phyloP scores from a whole-genome alignment of 176 grass and related monocot species.

The Carex littledalei region DNA sequence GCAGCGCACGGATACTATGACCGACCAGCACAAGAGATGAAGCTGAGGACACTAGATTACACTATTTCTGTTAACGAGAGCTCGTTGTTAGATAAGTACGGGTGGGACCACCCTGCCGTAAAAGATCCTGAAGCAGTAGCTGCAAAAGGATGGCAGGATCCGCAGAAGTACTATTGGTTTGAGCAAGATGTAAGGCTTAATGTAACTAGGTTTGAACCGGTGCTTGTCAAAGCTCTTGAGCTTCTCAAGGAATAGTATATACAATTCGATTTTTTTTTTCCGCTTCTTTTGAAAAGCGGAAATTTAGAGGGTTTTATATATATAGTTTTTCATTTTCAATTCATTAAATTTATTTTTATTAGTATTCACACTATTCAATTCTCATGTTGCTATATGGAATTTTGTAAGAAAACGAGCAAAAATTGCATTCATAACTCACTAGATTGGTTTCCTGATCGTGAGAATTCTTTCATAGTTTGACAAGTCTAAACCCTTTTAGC shows the following conservation, averaged over 20 bases:
- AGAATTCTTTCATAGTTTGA: too few relatives aligned
- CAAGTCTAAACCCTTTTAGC: too few relatives aligned
- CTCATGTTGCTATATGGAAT: too few relatives aligned
- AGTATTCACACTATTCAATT: too few relatives aligned
- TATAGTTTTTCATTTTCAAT: not conserved
- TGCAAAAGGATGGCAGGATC: conserved; percentile 35
- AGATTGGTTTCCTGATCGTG: too few relatives aligned
- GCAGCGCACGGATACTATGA: conserved; percentile 33
- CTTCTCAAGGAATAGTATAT: conserved; percentile 22
- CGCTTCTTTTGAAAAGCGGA: not conserved
- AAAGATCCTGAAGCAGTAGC: conserved; percentile 40
- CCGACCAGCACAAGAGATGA: conserved; percentile 40
- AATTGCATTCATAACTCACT: too few relatives aligned
- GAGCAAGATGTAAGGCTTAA: conserved; percentile 67
- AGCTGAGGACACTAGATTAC: conserved; percentile 44
- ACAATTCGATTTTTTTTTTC: not conserved
- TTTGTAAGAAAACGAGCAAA: too few relatives aligned
- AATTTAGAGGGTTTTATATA: not conserved
- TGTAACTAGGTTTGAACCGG: conserved; percentile 46
- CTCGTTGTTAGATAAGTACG: conserved; percentile 53
- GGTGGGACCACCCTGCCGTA: conserved; percentile 34
- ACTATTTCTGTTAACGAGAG: conserved; percentile 46
- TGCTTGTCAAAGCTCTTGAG: conserved; percentile 31
- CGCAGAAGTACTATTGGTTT: conserved; percentile 47
- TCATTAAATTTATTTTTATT: not conserved